These are phyloP conservation scores for Tricholomella constricta DNA, from an alignment of 768 basidiomycete species.

Conservation along the genomic window DNA sequence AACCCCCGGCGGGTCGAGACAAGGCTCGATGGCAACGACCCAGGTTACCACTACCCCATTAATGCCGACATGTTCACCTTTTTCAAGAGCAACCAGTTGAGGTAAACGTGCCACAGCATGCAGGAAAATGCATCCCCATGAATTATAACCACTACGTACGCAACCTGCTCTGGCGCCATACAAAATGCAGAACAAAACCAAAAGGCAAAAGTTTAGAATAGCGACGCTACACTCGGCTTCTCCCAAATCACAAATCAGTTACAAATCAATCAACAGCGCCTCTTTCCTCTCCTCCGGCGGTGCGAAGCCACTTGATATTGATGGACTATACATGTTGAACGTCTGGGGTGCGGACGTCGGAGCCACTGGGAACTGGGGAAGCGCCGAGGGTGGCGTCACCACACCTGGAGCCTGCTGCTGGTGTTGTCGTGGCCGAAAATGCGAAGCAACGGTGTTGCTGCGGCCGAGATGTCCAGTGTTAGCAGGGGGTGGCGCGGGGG, in stretches of 20 bases:
- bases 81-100: neutral
- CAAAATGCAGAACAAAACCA: too few species aligned
- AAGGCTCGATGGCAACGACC: conserved; percentile 8
- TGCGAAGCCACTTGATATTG: conserved; percentile 47
- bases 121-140: too few species aligned
- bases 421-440: conserved; percentile 23
- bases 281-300: conserved; percentile 70
- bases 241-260: conserved; percentile 7
- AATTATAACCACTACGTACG: too few species aligned
- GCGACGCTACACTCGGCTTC: too few species aligned
- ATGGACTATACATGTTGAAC: conserved; percentile 51
- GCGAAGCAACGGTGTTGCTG: conserved; percentile 33
- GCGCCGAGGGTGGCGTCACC: conserved; percentile 30
- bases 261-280: conserved; percentile 56
- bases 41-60: conserved; percentile 16
- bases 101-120: too few species aligned
- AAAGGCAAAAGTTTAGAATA: too few species aligned
- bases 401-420: conserved; percentile 26
- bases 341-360: conserved; percentile 61
- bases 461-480: conserved; percentile 27
- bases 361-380: conserved; percentile 67
- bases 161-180: too few species aligned
- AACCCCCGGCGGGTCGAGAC: conserved; percentile 83
- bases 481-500: conserved; percentile 17
- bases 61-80: neutral